Conservation (phyloP, 306 rosid species). For the Trifolium fragiferum region DNA sequence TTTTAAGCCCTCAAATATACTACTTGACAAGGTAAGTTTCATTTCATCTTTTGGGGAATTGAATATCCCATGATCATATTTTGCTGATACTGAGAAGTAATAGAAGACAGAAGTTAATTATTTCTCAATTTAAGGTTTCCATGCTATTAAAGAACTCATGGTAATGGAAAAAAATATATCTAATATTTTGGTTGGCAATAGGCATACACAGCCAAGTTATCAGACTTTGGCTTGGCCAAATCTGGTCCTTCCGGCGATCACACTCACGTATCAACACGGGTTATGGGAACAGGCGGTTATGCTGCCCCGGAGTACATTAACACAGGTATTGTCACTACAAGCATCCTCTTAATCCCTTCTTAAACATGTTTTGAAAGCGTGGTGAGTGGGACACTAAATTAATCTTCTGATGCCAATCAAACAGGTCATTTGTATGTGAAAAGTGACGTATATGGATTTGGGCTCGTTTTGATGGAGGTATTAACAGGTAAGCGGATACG, state of each 20-base stretch:
- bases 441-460: constrained; percentile 88
- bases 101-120: constrained; percentile 1
- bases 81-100: constrained; percentile 13
- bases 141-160: not conserved
- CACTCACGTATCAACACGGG: constrained; percentile 73
- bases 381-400: constrained; percentile 7
- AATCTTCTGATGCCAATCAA: constrained; percentile 12
- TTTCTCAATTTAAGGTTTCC: not conserved
- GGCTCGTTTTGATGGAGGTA: constrained; percentile 80
- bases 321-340: constrained; percentile 61
- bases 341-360: constrained; percentile 20
- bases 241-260: constrained; percentile 63
- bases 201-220: constrained; percentile 69
- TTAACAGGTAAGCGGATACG: constrained; percentile 64
- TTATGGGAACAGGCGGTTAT: constrained; percentile 77
- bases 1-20: constrained; percentile 83
- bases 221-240: constrained; percentile 92
- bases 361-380: constrained; percentile 5
- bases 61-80: constrained; percentile 28
- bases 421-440: constrained; percentile 80
- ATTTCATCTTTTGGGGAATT: not conserved
- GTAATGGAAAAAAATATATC: not conserved
- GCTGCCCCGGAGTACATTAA: constrained; percentile 84
- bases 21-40: constrained; percentile 74
- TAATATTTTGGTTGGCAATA: constrained; percentile 46